These are phyloP conservation scores for Aspergillus unguis DNA, from an alignment of 2,329 filamentous ascomycete species.

Conservation along the genomic window DNA sequence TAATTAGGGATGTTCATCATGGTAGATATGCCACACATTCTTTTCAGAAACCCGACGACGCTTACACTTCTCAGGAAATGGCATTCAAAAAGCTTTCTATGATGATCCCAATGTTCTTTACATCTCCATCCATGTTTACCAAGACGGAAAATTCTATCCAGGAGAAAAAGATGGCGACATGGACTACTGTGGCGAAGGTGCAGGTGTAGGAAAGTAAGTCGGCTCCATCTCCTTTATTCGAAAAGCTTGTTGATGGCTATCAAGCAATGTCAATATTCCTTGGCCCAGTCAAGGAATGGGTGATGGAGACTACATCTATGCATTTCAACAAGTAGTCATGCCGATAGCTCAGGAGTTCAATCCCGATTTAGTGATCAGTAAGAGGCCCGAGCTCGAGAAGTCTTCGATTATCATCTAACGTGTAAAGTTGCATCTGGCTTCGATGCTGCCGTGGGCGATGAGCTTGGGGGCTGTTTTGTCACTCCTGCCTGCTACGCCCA, in stretches of 20 bases:
- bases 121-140: constrained; percentile 88
- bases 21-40: constrained; percentile 35
- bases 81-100: constrained; percentile 95
- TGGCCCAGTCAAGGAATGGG: constrained; percentile 76
- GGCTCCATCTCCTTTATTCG: neutral
- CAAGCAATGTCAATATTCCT: constrained; percentile 64
- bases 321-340: constrained; percentile 95
- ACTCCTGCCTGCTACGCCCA: constrained; percentile 89
- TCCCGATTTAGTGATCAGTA: constrained; percentile 81
- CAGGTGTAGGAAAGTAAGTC: constrained; percentile 54
- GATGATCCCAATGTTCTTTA: constrained; percentile 92
- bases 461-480: constrained; percentile 89
- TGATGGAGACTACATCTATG: constrained; percentile 93
- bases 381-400: constrained; percentile 15
- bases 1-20: constrained; percentile 63
- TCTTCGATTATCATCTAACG: constrained; percentile 15
- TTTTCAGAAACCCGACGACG: neutral
- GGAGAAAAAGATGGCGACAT: constrained; percentile 57
- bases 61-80: constrained; percentile 63
- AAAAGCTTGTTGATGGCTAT: constrained; percentile 11
- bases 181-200: constrained; percentile 56
- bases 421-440: constrained; percentile 79
- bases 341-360: constrained; percentile 91
- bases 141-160: constrained; percentile 82
- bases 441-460: constrained; percentile 89